Base-by-base conservation (phyloP, 345 rosid species). In the Eucalyptus pauciflora region DNA sequence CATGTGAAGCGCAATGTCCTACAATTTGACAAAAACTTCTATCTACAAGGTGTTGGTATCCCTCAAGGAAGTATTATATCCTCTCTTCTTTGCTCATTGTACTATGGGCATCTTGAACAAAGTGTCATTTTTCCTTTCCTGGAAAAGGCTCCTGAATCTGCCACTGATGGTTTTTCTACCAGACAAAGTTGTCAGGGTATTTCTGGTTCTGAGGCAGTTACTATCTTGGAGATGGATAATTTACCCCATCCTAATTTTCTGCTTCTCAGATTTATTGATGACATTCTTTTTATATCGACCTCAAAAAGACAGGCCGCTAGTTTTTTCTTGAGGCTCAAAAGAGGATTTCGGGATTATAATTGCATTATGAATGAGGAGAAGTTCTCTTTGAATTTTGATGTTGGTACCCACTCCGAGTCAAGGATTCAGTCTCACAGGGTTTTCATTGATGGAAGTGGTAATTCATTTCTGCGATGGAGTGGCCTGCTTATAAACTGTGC, bases 51-150 rank as follows among this genome's bases (percentile, higher is more conserved):
- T 46, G 86, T 90, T 62, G 99, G 99, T 86, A 96, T 96, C 92
- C 94, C 99, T 85, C 99, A 97, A 93, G 99, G 99, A 93, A 95
- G 97, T 89, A 92, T 92, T 85, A 54, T 97, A 51, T 96, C 99
- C 87, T 86, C 97, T 60, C 87, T 96, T 88, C 94, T 97, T 64
- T 96, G 98, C 91, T 97, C 97, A 45, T 91, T 96, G 41, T 97
- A 97, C 93, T 96, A 92, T 56, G 99, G 97, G 69, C 94, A 96
- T 90, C 91, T 96, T 31, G 99, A 97, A 90, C 95, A 86, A 86
- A 95, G 94, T 90, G 91, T 94, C 91, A 89, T 96, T 87, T 93
- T 92, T 89, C 98, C 99, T 58, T 95, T 93, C 92, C 94, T 96
- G 83, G 91, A 91, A 89, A 90, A 92, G 90, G 90, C 90, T 89